Evolutionary conservation across 345 rosid genomes (phyloP).

Genomic region (Syzygium aqueum): DNA sequence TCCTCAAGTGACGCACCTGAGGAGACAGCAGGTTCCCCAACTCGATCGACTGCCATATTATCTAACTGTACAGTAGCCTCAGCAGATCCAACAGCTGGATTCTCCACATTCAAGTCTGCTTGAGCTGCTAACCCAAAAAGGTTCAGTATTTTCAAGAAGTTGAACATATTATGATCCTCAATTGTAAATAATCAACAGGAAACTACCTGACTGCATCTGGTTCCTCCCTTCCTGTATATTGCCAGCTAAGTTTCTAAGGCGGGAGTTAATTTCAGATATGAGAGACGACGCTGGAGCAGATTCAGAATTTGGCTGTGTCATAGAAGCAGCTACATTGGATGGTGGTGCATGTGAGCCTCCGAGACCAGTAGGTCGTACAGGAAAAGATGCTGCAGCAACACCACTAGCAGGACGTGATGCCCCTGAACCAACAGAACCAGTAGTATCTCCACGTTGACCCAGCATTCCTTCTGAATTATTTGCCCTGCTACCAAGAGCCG

Average conservation of each 20-base stretch:
- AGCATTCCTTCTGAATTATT: slow-evolving; percentile 40
- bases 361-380: slow-evolving; percentile 27
- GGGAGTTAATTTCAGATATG: slow-evolving; percentile 36
- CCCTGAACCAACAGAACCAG: slow-evolving; percentile 25
- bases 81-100: slow-evolving; percentile 12
- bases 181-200: not conserved
- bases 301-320: slow-evolving; percentile 14
- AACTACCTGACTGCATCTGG: slow-evolving; percentile 44
- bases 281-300: slow-evolving; percentile 23
- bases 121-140: slow-evolving; percentile 16
- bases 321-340: slow-evolving; percentile 22
- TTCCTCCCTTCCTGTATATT: slow-evolving; percentile 42
- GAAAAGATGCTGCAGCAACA: slow-evolving; percentile 34
- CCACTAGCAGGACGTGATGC: slow-evolving; percentile 34
- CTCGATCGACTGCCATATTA: slow-evolving; percentile 14
- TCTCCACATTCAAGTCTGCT: slow-evolving; percentile 10
- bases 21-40: slow-evolving; percentile 20
- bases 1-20: slow-evolving; percentile 12
- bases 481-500: slow-evolving; percentile 42
- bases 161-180: not conserved
- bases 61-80: slow-evolving; percentile 23
- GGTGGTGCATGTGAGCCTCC: slow-evolving; percentile 15
- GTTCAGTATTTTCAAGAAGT: not conserved
- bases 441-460: slow-evolving; percentile 33
- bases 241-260: slow-evolving; percentile 29